These are phyloP conservation scores for Hamigera avellanea DNA, from an alignment of 495 filamentous ascomycete species.

Conservation along the genomic window DNA sequence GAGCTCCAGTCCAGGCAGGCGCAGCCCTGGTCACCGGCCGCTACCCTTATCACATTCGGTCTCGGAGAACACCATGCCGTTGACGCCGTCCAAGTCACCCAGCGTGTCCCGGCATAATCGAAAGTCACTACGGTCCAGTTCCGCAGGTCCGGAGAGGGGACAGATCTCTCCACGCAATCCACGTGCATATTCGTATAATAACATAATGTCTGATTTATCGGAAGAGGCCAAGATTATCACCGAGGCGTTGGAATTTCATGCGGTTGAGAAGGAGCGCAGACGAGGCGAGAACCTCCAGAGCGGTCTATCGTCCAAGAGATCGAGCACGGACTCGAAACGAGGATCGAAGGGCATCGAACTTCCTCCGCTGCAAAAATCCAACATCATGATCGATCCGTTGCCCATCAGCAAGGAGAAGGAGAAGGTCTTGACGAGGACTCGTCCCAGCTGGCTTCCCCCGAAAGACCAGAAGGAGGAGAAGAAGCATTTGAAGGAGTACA, in stretches of 20 bases:
- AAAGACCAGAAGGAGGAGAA: conserved; percentile 90
- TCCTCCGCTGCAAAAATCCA: conserved; percentile 73
- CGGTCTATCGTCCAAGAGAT: conserved; percentile 29
- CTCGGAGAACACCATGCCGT: conserved; percentile 10
- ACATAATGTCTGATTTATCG: conserved; percentile 66
- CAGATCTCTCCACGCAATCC: conserved; percentile 38
- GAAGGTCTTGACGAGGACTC: conserved; percentile 76
- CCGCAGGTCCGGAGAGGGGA: conserved; percentile 32
- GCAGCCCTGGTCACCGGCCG: conserved; percentile 26
- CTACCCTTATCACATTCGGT: conserved; percentile 30
- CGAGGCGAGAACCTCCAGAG: conserved; percentile 40
- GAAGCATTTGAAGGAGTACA: conserved; percentile 82
- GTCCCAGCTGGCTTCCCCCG: conserved; percentile 90
- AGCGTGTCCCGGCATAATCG: conserved; percentile 22
- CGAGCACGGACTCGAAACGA: conserved; percentile 42
- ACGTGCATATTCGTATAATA: conserved; percentile 79
- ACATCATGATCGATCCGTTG: conserved; percentile 92
- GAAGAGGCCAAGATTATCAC: conserved; percentile 82
- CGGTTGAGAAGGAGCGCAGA: conserved; percentile 47
- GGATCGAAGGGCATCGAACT: conserved; percentile 51
- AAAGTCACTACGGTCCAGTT: conserved; percentile 24
- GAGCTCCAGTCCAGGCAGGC: conserved; percentile 42
- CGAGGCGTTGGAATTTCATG: conserved; percentile 77
- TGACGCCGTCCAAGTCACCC: conserved; percentile 15
- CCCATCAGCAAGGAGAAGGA: conserved; percentile 96